phyloP scores from a whole-genome alignment of 192 early-diverging fungal genomes.

The Gigaspora rosea region DNA sequence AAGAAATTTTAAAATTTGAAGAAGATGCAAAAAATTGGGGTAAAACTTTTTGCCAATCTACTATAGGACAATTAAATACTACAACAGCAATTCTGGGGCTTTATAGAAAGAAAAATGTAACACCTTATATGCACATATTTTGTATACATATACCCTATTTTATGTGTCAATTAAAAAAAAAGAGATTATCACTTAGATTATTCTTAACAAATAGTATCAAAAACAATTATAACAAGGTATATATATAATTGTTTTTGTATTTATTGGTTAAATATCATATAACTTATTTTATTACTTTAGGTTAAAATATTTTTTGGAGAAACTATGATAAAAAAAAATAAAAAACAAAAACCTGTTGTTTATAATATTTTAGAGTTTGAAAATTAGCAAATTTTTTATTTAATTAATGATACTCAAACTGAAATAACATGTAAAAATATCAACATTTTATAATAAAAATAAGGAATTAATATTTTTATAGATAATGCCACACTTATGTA shows the following conservation, averaged over 20 bases:
- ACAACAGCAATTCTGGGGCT: background rate
- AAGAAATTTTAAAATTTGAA: no score
- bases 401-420: constrained; percentile 6
- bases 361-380: constrained; percentile 8
- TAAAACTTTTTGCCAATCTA: background rate
- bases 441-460: no score
- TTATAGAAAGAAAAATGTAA: background rate
- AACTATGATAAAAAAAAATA: background rate
- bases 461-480: no score
- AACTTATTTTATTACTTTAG: background rate
- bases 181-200: no score
- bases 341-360: constrained; percentile 1
- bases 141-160: background rate
- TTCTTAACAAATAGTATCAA: no score
- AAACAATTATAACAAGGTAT: no score
- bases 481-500: no score
- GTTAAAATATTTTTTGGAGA: constrained; percentile 3
- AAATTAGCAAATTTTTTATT: constrained; percentile 21
- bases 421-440: constrained; percentile 14
- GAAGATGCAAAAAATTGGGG: background rate
- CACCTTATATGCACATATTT: background rate
- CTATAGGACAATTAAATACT: background rate
- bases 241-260: no score
- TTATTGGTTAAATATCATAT: no score
- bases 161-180: background rate